Evolutionary conservation across 2,329 filamentous ascomycete genomes (phyloP).

Genomic region (Pseudogymnoascus sp.): DNA sequence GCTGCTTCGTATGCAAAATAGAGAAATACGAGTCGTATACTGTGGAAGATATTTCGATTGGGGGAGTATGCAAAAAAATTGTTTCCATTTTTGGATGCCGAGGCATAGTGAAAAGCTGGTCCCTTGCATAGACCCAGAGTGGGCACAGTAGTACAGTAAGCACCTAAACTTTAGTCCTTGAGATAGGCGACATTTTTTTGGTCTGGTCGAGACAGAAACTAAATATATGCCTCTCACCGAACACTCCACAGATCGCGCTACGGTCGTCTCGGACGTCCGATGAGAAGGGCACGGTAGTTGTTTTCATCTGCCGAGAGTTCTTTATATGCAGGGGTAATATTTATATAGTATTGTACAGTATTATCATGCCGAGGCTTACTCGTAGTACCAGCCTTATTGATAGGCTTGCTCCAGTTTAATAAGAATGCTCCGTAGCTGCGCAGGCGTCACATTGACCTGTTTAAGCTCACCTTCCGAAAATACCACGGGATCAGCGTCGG

Average conservation of each 20-base stretch:
- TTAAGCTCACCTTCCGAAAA: slow-evolving; percentile 13
- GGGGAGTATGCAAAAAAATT: not conserved
- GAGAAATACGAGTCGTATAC: not conserved
- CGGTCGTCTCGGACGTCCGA: not conserved
- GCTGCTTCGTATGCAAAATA: not conserved
- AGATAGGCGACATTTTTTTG: not conserved
- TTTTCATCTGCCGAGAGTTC: not conserved
- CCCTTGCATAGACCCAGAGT: not conserved
- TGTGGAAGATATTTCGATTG: not conserved
- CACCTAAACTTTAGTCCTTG: not conserved
- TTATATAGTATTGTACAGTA: slow-evolving; percentile 4
- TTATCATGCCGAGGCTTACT: not conserved
- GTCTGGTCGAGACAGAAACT: not conserved
- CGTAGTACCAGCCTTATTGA: not conserved
- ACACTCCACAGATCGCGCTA: not conserved
- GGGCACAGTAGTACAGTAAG: not conserved
- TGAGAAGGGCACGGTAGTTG: not conserved
- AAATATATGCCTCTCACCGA: not conserved
- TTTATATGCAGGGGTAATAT: not conserved
- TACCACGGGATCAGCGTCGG: not conserved
- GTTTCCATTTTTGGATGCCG: not conserved
- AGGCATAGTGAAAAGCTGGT: not conserved
- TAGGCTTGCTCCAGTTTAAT: slow-evolving; percentile 9
- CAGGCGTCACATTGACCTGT: slow-evolving; percentile 14
- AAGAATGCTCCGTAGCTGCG: slow-evolving; percentile 15